These are phyloP conservation scores for Penicillium hesseltinei DNA, from an alignment of 2,329 filamentous ascomycete genomes.

Conservation along the genomic window DNA sequence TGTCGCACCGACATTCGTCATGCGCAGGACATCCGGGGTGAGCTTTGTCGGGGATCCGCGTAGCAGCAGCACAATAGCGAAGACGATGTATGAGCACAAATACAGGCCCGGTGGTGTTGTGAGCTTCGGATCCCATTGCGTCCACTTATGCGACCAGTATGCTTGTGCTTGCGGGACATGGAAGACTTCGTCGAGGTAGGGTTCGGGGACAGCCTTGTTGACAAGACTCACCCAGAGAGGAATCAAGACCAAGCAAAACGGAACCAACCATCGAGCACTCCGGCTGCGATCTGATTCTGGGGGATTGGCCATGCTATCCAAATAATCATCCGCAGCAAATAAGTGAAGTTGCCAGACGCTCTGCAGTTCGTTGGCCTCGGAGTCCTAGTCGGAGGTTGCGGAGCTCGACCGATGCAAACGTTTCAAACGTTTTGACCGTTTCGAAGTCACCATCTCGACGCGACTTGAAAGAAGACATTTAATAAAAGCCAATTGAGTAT, in stretches of 20 bases:
- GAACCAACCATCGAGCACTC: slow-evolving; percentile 38
- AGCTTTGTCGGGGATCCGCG: slow-evolving; percentile 33
- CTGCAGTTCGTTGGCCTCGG: neutral
- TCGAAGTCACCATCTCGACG: neutral
- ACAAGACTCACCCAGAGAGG: slow-evolving; percentile 47
- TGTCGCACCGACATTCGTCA: slow-evolving; percentile 39
- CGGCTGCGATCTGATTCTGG: slow-evolving; percentile 34
- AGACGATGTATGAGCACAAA: slow-evolving; percentile 51
- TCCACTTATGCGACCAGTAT: slow-evolving; percentile 74
- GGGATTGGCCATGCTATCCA: slow-evolving; percentile 31
- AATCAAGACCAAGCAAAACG: slow-evolving; percentile 36
- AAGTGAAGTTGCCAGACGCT: neutral
- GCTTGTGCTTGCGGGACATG: slow-evolving; percentile 85
- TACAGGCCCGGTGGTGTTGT: slow-evolving; percentile 91
- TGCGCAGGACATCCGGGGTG: slow-evolving; percentile 35
- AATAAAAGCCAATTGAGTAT: neutral
- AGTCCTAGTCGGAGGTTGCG: neutral
- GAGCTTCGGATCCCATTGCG: slow-evolving; percentile 91
- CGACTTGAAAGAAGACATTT: neutral
- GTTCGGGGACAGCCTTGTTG: slow-evolving; percentile 51
- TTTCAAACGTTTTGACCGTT: slow-evolving; percentile 26
- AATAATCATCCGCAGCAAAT: neutral
- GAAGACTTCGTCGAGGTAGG: slow-evolving; percentile 58
- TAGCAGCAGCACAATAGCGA: slow-evolving; percentile 24
- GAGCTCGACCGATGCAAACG: slow-evolving; percentile 29